Base-by-base conservation (phyloP, 108 stramenopile genomes). In the Craspedostauros australis region DNA sequence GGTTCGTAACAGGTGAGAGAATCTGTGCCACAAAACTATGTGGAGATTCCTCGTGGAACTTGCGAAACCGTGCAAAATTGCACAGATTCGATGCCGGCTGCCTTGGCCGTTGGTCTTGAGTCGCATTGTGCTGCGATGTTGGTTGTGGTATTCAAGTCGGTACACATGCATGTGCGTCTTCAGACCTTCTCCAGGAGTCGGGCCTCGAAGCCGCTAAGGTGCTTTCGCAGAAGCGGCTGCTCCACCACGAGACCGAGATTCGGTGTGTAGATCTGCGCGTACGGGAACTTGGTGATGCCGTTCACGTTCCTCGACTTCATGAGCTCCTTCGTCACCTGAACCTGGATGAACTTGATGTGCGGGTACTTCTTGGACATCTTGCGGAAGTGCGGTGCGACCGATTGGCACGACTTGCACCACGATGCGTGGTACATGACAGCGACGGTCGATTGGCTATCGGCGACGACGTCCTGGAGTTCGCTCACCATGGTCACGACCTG, bases 331-430 rank as follows among this genome's bases (percentile, higher is more conserved):
- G 46, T 60, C 39, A 48, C 11, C n/a, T 46, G 58, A 7, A 60
- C 58, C 34, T 46, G 49, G 16, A 60, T 12, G 40, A 60, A 60
- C 24, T 60, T 60, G 46, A 60, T 47, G 28, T 60, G n/a, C 12
- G 14, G 27, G 24, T 29, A 60, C 36, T 48, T 60, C 28, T 47
- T 20, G 12, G 58, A 43, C 14, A 60, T 37, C 11, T 28, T 25
- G 9, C 49, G 4, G 39, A 45, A 48, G 22, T 33, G 46, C 6
- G 58, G 58, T 27, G 42, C 43, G 0, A 47, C 46, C 4, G 58
- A 46, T 31, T 57, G 42, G 28, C 56, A 57, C 2, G 56, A 43
- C 46, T 60, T 60, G 47, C 58, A 60, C 8, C 24, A 26, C 7
- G 46, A 47, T 9, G 58, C 47, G 18, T 60, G 31, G 25, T 49